Conservation (phyloP, 441 rosid genomes). For the Adansonia grandidieri region DNA sequence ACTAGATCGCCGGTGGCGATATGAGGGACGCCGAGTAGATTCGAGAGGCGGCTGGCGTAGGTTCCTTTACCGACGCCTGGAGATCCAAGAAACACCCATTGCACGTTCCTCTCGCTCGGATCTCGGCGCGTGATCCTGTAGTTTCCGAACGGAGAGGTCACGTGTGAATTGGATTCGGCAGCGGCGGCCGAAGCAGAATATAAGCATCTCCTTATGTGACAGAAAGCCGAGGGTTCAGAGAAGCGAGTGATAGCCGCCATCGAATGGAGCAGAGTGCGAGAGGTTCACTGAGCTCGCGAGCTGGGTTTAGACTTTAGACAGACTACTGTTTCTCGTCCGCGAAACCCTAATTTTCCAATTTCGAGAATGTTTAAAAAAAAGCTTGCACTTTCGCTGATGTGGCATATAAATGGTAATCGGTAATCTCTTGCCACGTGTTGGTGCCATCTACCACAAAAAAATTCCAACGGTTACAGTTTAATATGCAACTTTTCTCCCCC, state of each 20-base stretch:
- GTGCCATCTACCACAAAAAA: too few species aligned
- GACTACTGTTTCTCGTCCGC: not conserved
- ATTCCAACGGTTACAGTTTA: too few species aligned
- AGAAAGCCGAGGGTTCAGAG: slow-evolving; percentile 44
- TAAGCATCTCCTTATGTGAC: slow-evolving; percentile 34
- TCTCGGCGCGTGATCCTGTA: slow-evolving; percentile 35
- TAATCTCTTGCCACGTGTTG: too few species aligned
- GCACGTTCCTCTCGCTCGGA: slow-evolving; percentile 58
- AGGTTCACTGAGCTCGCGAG: not conserved
- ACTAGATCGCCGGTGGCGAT: slow-evolving; percentile 80
- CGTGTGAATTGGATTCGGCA: slow-evolving; percentile 26
- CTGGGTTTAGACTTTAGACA: not conserved
- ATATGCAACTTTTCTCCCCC: too few species aligned
- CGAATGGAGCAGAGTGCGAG: slow-evolving; percentile 6
- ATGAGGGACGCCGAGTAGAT: slow-evolving; percentile 67
- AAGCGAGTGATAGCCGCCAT: slow-evolving; percentile 65
- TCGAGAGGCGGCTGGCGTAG: slow-evolving; percentile 64
- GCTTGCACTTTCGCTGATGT: too few species aligned
- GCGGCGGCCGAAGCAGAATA: slow-evolving; percentile 36
- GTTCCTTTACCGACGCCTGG: slow-evolving; percentile 83
- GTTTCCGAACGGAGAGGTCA: slow-evolving; percentile 32
- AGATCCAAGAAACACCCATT: slow-evolving; percentile 72
- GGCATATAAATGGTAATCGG: too few species aligned
- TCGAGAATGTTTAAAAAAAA: too few species aligned
- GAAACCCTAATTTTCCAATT: slow-evolving; percentile 25